Evolutionary conservation across 768 basidiomycete species (phyloP).

Genomic region (Rickenella mellea): DNA sequence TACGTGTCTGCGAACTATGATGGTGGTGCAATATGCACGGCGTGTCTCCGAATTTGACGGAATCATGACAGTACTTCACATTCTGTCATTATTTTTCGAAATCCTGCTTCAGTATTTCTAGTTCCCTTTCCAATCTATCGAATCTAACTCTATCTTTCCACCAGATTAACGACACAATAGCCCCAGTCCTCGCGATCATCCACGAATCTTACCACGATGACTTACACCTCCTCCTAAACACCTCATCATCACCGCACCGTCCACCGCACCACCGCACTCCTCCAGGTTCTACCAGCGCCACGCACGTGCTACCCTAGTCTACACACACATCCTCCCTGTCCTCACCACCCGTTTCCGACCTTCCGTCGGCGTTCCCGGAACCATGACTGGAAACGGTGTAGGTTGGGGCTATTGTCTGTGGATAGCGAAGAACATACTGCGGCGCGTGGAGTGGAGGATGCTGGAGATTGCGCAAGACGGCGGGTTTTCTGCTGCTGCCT

Average conservation of each 20-base stretch:
- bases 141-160: too few relatives aligned
- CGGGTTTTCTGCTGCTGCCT: too few relatives aligned
- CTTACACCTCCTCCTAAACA: too few relatives aligned
- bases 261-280: constrained; percentile 3
- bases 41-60: neutral
- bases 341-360: constrained; percentile 26
- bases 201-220: too few relatives aligned
- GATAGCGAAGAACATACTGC: constrained; percentile 43
- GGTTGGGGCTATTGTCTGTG: constrained; percentile 40
- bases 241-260: too few relatives aligned
- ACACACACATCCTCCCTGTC: constrained; percentile 51
- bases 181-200: too few relatives aligned
- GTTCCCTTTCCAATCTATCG: too few relatives aligned
- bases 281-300: constrained; percentile 28
- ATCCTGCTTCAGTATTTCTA: too few relatives aligned
- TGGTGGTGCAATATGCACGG: neutral
- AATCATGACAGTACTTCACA: neutral
- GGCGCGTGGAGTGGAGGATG: constrained; percentile 33
- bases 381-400: constrained; percentile 12
- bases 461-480: constrained; percentile 31
- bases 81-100: too few relatives aligned
- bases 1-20: constrained; percentile 27
- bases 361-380: constrained; percentile 14
- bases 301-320: constrained; percentile 60
- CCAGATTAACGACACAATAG: too few relatives aligned